These are phyloP conservation scores for Tulasnella sp. DNA, from an alignment of 768 basidiomycete species.

Conservation along the genomic window DNA sequence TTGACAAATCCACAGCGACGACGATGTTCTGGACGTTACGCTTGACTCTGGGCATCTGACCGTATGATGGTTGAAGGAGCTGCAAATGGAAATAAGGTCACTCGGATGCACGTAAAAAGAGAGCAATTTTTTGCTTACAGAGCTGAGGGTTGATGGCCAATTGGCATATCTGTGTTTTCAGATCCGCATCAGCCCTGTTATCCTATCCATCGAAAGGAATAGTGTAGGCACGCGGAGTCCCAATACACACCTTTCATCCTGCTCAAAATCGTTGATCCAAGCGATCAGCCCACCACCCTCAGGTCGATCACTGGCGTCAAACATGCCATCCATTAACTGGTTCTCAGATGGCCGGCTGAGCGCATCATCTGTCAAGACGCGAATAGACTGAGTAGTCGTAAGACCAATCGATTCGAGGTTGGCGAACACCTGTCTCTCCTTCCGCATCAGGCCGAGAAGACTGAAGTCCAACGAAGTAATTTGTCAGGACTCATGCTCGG, in stretches of 20 bases:
- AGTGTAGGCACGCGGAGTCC: neutral
- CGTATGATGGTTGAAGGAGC: slow-evolving; percentile 69
- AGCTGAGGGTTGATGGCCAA: slow-evolving; percentile 42
- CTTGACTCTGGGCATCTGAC: slow-evolving; percentile 60
- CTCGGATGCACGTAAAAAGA: neutral
- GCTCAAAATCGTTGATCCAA: slow-evolving; percentile 90
- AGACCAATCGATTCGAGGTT: slow-evolving; percentile 56
- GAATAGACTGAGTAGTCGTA: slow-evolving; percentile 51
- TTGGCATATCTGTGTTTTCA: slow-evolving; percentile 36
- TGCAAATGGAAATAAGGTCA: slow-evolving; percentile 26
- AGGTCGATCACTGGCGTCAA: slow-evolving; percentile 78
- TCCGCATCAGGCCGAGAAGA: slow-evolving; percentile 58
- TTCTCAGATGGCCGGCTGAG: slow-evolving; percentile 45
- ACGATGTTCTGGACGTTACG: slow-evolving; percentile 79
- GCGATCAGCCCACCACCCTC: slow-evolving; percentile 67
- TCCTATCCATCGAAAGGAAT: neutral
- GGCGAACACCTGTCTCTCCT: slow-evolving; percentile 54
- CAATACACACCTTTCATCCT: slow-evolving; percentile 52
- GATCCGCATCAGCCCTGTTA: neutral
- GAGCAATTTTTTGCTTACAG: slow-evolving; percentile 29
- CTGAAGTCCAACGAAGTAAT: slow-evolving; percentile 26
- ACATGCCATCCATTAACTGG: slow-evolving; percentile 54
- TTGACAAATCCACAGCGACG: slow-evolving; percentile 70
- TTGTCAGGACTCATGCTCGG: too few species aligned
- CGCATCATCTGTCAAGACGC: slow-evolving; percentile 55